Percentiles rank a stretch among this genome's conserved stretches.
These are phyloP conservation scores for Mallotus nudiflorus DNA, from an alignment of 345 rosid genomes.

Conservation along the genomic window DNA sequence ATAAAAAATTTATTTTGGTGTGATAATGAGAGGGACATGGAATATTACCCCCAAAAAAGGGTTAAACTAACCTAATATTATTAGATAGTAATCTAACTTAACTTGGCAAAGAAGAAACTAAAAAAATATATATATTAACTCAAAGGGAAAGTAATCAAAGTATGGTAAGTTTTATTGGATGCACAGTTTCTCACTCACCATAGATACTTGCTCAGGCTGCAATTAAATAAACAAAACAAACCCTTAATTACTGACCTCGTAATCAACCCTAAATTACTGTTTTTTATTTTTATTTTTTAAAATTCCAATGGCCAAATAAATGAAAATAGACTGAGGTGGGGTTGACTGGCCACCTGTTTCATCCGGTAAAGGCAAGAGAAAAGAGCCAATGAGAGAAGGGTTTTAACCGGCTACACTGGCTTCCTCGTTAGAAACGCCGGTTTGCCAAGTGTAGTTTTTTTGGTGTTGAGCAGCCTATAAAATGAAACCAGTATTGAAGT, in stretches of 20 bases:
- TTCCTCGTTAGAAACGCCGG: constrained; percentile 15
- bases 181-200: background rate
- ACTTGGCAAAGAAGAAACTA: background rate
- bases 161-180: background rate
- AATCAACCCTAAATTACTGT: background rate
- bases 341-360: constrained; percentile 10
- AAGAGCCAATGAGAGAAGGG: constrained; percentile 5
- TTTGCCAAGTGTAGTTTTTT: constrained; percentile 5
- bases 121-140: background rate
- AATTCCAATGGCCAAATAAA: background rate
- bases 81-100: no score
- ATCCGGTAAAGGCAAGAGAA: background rate
- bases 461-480: constrained; percentile 1
- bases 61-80: no score
- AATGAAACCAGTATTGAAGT: background rate
- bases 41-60: no score
- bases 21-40: no score
- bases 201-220: background rate
- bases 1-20: no score
- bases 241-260: constrained; percentile 14
- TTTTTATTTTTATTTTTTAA: no score
- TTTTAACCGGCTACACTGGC: constrained; percentile 7
- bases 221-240: background rate
- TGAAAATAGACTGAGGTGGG: background rate
- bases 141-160: no score